Evolutionary conservation across 148 eudicot species (phyloP).

Genomic region (Agrostemma githago): DNA sequence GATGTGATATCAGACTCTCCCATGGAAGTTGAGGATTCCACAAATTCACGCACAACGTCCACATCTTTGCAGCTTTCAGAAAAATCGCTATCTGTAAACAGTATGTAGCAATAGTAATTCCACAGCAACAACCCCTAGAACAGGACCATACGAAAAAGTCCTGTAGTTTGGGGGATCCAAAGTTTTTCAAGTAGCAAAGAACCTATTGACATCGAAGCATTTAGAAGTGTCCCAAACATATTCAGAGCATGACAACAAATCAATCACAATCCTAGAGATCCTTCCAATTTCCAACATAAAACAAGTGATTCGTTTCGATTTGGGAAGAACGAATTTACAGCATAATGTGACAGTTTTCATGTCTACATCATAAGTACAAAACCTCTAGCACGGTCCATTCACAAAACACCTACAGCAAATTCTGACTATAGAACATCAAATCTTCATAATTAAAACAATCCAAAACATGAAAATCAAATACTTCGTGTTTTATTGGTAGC

Average conservation of each 20-base stretch:
- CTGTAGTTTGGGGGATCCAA: not conserved
- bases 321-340: not conserved
- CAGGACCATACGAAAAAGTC: not conserved
- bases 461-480: slow-evolving; percentile 7
- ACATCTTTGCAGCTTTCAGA: slow-evolving; percentile 37
- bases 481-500: not conserved
- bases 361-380: not conserved
- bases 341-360: not conserved
- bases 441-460: not conserved
- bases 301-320: not conserved
- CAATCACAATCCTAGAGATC: slow-evolving; percentile 1
- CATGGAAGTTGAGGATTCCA: slow-evolving; percentile 32
- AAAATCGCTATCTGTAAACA: slow-evolving; percentile 26
- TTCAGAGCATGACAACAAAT: slow-evolving; percentile 2
- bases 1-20: slow-evolving; percentile 21
- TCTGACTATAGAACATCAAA: not conserved
- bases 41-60: slow-evolving; percentile 31
- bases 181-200: no score
- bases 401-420: not conserved
- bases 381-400: not conserved
- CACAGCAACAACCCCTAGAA: not conserved
- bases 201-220: not conserved
- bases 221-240: not conserved
- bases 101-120: not conserved
- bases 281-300: not conserved